These are phyloP conservation scores for Melampsora americana DNA, from an alignment of 1,284 basidiomycete genomes.

Conservation along the genomic window DNA sequence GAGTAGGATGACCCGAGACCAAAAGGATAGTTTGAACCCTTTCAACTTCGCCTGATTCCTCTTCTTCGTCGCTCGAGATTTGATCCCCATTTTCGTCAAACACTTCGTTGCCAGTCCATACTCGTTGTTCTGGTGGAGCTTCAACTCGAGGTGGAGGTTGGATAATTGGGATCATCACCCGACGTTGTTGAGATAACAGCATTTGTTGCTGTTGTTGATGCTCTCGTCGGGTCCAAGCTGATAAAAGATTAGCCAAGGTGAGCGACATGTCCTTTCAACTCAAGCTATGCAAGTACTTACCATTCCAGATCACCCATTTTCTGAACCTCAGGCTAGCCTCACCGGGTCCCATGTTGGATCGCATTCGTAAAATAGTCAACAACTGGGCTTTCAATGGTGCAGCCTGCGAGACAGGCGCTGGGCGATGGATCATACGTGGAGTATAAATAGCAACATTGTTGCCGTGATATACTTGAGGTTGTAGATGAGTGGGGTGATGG, in stretches of 20 bases:
- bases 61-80: neutral
- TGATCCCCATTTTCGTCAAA: slow-evolving; percentile 18
- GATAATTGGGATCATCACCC: neutral
- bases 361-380: slow-evolving; percentile 9
- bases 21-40: neutral
- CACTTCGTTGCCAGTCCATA: slow-evolving; percentile 13
- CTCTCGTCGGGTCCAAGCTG: slow-evolving; percentile 15
- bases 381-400: slow-evolving; percentile 28
- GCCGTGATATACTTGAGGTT: neutral
- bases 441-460: neutral
- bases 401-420: neutral
- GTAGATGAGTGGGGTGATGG: neutral
- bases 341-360: slow-evolving; percentile 12
- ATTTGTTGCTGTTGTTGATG: neutral
- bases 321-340: slow-evolving; percentile 21
- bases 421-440: neutral
- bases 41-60: neutral
- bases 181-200: neutral
- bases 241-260: neutral
- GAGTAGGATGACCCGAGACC: neutral
- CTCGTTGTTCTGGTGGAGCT: neutral
- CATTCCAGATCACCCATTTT: slow-evolving; percentile 40
- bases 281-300: slow-evolving; percentile 2
- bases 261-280: neutral
- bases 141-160: neutral